phyloP scores from a whole-genome alignment of 2,329 filamentous ascomycete species.

The Raffaelea ambrosiae region DNA sequence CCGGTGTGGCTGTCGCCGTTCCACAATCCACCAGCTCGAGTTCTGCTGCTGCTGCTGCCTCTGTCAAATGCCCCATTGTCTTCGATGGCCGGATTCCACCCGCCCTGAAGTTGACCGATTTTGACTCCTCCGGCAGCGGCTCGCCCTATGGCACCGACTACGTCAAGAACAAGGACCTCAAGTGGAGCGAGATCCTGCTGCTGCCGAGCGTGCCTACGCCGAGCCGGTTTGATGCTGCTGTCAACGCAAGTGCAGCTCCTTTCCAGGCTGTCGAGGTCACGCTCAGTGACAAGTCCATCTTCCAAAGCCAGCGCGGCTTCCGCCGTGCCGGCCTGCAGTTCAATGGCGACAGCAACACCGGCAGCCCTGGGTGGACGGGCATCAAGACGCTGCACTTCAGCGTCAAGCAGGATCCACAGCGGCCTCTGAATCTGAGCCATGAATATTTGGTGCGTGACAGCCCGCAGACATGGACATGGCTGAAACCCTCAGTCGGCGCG shows the following conservation, averaged over 20 bases:
- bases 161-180: slow-evolving; percentile 25
- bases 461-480: too few relatives aligned
- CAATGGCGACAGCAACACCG: slow-evolving; percentile 29
- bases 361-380: slow-evolving; percentile 24
- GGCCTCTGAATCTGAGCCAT: slow-evolving; percentile 18
- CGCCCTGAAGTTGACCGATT: slow-evolving; percentile 17
- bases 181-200: slow-evolving; percentile 27
- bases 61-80: slow-evolving; percentile 23
- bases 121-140: slow-evolving; percentile 21
- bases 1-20: slow-evolving; percentile 2
- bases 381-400: slow-evolving; percentile 28
- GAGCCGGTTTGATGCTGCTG: slow-evolving; percentile 29
- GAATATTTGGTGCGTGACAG: slow-evolving; percentile 22
- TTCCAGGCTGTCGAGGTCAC: slow-evolving; percentile 33
- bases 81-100: slow-evolving; percentile 27
- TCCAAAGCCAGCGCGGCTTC: slow-evolving; percentile 36
- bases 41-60: background rate
- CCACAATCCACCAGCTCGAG: background rate
- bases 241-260: slow-evolving; percentile 2
- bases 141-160: slow-evolving; percentile 27
- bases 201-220: slow-evolving; percentile 17
- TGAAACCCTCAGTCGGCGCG: too few relatives aligned
- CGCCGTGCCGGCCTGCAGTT: slow-evolving; percentile 36
- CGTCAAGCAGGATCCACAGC: slow-evolving; percentile 20
- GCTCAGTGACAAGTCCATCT: slow-evolving; percentile 33